Evolutionary conservation across 768 basidiomycete genomes (phyloP).

Genomic region (Russula lepida): DNA sequence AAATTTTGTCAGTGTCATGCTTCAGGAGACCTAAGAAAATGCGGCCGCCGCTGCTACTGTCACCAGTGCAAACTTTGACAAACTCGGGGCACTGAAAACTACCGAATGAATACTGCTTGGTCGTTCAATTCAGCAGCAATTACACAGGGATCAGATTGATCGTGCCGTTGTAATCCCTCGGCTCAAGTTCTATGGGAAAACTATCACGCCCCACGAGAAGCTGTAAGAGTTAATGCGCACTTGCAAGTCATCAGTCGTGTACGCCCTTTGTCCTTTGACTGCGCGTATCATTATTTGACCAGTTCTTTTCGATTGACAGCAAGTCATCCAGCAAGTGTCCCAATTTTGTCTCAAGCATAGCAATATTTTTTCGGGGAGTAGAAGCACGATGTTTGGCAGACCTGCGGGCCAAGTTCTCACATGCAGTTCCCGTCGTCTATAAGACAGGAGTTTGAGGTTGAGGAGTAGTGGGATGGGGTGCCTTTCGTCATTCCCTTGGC

Average conservation of each 20-base stretch:
- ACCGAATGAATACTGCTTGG: conserved; percentile 86
- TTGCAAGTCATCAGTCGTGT: conserved; percentile 95
- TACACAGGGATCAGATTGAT: conserved; percentile 92
- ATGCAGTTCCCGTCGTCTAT: no score
- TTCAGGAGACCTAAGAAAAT: conserved; percentile 79
- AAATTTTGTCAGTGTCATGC: conserved; percentile 72
- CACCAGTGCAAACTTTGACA: conserved; percentile 53
- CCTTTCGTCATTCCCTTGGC: no score
- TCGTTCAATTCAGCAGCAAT: conserved; percentile 75
- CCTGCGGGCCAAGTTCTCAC: no score
- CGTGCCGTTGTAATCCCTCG: conserved; percentile 86
- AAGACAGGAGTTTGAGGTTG: no score
- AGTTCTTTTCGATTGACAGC: conserved; percentile 34
- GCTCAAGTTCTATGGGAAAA: no score
- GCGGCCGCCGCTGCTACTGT: conserved; percentile 43
- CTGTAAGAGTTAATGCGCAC: no score
- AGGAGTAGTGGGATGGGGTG: no score
- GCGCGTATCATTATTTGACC: not conserved
- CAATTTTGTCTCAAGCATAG: conserved; percentile 65
- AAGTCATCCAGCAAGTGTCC: conserved; percentile 85
- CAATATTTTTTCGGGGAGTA: no score
- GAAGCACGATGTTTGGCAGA: no score
- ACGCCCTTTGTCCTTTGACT: conserved; percentile 20
- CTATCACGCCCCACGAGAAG: no score
- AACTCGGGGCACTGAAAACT: conserved; percentile 91